Base-by-base conservation (phyloP, 768 basidiomycete genomes). In the Roridomyces roridus region DNA sequence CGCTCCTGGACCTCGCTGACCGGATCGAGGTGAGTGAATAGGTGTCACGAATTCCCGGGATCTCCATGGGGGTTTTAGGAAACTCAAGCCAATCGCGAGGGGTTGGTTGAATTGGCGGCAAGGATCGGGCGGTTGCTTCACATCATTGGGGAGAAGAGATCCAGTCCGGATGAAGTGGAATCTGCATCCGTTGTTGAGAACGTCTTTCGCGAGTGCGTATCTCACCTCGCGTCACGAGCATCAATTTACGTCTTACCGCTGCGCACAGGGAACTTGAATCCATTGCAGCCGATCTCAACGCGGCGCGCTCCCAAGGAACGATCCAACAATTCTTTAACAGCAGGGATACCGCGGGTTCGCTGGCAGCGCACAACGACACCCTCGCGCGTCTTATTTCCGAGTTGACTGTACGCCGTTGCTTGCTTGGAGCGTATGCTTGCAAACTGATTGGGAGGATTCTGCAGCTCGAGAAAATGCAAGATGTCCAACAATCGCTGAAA, bases 301-400 rank as follows among this genome's bases (percentile, higher is more conserved):
- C 4, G 14, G 50, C 50, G 5, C 15, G 14, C 1, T 23, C 41
- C 7, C 50, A 35, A 10, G 41, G 41, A 10, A 43, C 35, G 26
- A 40, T 51, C 8, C 7, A 35, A 3, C 50, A 44, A 14, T 51
- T 51, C 23, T 51, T 51, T 23, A 51, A 51, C 31, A 44, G 50
- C 23, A 15, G 26, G 3, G 50, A 35, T 6, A 31, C 31, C 29
- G 34, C 40, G 11, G 42, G 41, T 1, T 21, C 40, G 17, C 40
- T 51, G 4, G 20, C 40, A 17, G 34, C 34, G 25, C 50, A 51
- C 41, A 51, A 51, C 34, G 11, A 8, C 12, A 36, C 8, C 20
- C 49, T 50, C 17, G 25, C 49, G 17, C 49, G n/a, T 21, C 15
- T 36, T 15, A 51, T 51, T n/a, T 14, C 15, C 4, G 47, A 49